Conservation (phyloP, 352 stramenopile genomes). For the Globisporangium carolinianum region DNA sequence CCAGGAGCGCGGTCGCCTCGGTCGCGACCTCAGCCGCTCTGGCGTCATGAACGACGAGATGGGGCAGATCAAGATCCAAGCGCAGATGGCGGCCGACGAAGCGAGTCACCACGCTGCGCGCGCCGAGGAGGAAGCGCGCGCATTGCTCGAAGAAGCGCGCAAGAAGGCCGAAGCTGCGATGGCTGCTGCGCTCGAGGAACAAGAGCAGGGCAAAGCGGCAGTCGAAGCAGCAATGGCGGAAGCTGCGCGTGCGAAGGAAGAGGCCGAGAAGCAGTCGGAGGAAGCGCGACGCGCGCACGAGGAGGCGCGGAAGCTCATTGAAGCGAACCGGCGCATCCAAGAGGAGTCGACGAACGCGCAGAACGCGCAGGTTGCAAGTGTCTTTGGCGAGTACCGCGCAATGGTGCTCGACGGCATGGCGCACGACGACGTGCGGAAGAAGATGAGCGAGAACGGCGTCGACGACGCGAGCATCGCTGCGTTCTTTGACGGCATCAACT, state of each 20-base stretch:
- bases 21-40: constrained; percentile 47
- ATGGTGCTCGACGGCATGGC: constrained; percentile 71
- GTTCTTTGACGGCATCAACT: constrained; percentile 83
- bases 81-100: constrained; percentile 77
- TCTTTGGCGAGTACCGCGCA: constrained; percentile 52
- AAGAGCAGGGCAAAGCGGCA: constrained; percentile 73
- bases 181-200: constrained; percentile 69
- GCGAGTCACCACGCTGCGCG: constrained; percentile 57
- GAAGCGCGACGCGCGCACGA: constrained; percentile 70
- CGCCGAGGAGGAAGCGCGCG: constrained; percentile 71
- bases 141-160: constrained; percentile 64
- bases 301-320: constrained; percentile 77
- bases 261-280: constrained; percentile 72
- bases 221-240: constrained; percentile 82
- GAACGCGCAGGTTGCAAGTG: constrained; percentile 31
- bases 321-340: constrained; percentile 80
- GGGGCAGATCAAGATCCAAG: constrained; percentile 75
- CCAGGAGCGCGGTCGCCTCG: constrained; percentile 49
- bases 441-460: constrained; percentile 73
- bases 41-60: constrained; percentile 80
- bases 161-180: constrained; percentile 81
- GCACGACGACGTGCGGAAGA: constrained; percentile 61
- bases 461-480: constrained; percentile 63
- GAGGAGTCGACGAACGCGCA: constrained; percentile 36
- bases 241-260: constrained; percentile 67